Percentiles rank a stretch among this genome's conserved stretches.
Evolutionary conservation across 2,329 filamentous ascomycete species (phyloP).

Genomic region (Calonectria pseudoreteaudii): DNA sequence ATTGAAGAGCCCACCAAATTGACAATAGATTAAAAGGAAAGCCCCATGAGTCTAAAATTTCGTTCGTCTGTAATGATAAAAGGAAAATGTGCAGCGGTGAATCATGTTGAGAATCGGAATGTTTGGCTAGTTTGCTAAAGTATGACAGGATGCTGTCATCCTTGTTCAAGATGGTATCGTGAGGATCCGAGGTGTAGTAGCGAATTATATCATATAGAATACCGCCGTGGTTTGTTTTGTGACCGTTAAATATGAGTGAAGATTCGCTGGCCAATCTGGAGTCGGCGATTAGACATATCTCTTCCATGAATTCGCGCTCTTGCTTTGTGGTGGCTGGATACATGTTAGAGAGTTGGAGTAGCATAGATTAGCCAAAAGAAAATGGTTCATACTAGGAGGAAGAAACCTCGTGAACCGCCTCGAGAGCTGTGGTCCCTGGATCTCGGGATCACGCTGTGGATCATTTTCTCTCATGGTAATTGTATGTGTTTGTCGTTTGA

Average conservation of each 20-base stretch:
- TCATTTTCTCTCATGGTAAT: background rate
- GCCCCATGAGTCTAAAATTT: background rate
- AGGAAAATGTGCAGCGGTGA: background rate
- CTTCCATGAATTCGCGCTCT: background rate
- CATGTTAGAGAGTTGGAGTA: background rate
- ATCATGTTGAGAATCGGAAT: background rate
- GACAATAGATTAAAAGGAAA: background rate
- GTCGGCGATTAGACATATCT: background rate
- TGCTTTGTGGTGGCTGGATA: background rate
- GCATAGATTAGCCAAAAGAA: background rate
- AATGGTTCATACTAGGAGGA: background rate
- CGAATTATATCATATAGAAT: background rate
- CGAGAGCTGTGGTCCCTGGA: background rate
- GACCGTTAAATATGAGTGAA: background rate
- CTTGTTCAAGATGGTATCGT: background rate
- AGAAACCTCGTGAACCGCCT: background rate
- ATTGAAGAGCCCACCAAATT: background rate
- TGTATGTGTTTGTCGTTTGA: background rate
- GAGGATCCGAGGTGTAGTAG: background rate
- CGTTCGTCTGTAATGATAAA: background rate
- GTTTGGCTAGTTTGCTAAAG: background rate
- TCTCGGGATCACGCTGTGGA: background rate
- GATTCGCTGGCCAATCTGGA: background rate
- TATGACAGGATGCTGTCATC: background rate
- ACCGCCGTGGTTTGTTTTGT: background rate